A percentile compares a stretch with the other conserved stretches of the same genome.
phyloP scores from a whole-genome alignment of 2,329 filamentous ascomycete genomes.

The Elsinoe australis region DNA sequence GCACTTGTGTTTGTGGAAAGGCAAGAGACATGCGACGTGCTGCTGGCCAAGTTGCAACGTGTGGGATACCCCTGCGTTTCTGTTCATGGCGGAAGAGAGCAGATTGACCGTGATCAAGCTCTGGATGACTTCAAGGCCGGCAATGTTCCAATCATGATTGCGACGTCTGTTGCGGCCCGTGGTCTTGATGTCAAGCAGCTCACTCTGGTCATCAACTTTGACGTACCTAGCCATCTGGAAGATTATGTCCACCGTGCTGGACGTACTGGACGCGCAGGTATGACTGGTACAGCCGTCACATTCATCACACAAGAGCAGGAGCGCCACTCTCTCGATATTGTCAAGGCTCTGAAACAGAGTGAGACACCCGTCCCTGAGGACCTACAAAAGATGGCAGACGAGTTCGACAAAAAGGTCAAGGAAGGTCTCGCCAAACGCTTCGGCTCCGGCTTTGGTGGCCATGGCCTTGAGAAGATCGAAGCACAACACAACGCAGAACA shows the following conservation, averaged over 20 bases:
- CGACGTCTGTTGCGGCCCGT: constrained; percentile 89
- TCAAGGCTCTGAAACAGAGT: constrained; percentile 87
- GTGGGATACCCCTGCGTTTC: constrained; percentile 89
- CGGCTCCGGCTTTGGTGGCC: constrained; percentile 84
- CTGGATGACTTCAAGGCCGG: constrained; percentile 92
- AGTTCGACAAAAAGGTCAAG: constrained; percentile 85
- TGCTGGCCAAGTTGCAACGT: constrained; percentile 65
- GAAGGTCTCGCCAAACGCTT: constrained; percentile 79
- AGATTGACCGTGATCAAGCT: constrained; percentile 84
- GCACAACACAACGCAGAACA: constrained; percentile 83
- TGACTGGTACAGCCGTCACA: constrained; percentile 89
- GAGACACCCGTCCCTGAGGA: constrained; percentile 71
- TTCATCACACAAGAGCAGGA: constrained; percentile 90
- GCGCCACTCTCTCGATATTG: constrained; percentile 78
- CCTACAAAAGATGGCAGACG: constrained; percentile 52
- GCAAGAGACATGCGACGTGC: constrained; percentile 31
- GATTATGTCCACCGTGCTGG: constrained; percentile 95
- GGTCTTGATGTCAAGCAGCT: constrained; percentile 94
- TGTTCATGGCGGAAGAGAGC: constrained; percentile 89
- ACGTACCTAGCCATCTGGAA: constrained; percentile 87
- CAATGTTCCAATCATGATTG: constrained; percentile 79
- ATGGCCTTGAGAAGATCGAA: constrained; percentile 85
- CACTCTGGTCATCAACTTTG: constrained; percentile 92
- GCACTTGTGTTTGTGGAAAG: constrained; percentile 56
- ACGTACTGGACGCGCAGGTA: constrained; percentile 87